These are phyloP conservation scores for Exidia glandulosa DNA, from an alignment of 768 basidiomycete genomes.

Conservation along the genomic window DNA sequence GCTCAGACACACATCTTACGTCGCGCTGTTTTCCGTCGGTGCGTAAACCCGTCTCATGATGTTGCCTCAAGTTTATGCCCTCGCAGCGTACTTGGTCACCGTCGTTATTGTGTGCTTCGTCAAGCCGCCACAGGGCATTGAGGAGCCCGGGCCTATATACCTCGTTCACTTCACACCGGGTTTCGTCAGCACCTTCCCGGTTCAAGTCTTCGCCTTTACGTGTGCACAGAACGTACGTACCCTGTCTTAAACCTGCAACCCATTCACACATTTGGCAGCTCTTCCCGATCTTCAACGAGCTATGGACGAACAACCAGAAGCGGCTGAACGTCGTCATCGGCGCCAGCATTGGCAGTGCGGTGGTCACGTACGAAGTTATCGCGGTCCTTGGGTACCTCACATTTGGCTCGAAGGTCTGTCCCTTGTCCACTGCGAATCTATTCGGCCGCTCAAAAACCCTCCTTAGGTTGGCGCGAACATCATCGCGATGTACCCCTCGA, in stretches of 20 bases:
- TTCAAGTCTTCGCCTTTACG: conserved; percentile 88
- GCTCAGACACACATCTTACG: conserved; percentile 81
- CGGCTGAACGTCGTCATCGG: conserved; percentile 85
- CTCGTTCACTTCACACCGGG: conserved; percentile 63
- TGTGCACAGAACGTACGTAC: conserved; percentile 80
- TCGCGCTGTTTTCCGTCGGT: conserved; percentile 86
- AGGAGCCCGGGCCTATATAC: conserved; percentile 53
- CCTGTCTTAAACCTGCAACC: neutral
- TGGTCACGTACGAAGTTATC: conserved; percentile 79
- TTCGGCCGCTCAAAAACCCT: conserved; percentile 3
- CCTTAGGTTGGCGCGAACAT: conserved; percentile 78
- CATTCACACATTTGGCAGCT: conserved; percentile 36
- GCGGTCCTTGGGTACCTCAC: conserved; percentile 86
- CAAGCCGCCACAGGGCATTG: conserved; percentile 55
- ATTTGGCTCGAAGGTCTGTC: conserved; percentile 70
- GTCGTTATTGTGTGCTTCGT: conserved; percentile 78
- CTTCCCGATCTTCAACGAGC: conserved; percentile 90
- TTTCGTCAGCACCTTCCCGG: conserved; percentile 80
- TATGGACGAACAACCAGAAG: conserved; percentile 64
- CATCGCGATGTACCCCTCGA: conserved; percentile 88
- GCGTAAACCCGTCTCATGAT: conserved; percentile 21
- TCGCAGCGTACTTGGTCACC: conserved; percentile 58
- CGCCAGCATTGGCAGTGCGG: conserved; percentile 75
- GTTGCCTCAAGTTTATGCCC: neutral
- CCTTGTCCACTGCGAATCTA: neutral